A percentile compares a stretch with the other conserved stretches of the same genome.
Evolutionary conservation across 1,284 basidiomycete genomes (phyloP).

Genomic region (Trichosporon ovoides): DNA sequence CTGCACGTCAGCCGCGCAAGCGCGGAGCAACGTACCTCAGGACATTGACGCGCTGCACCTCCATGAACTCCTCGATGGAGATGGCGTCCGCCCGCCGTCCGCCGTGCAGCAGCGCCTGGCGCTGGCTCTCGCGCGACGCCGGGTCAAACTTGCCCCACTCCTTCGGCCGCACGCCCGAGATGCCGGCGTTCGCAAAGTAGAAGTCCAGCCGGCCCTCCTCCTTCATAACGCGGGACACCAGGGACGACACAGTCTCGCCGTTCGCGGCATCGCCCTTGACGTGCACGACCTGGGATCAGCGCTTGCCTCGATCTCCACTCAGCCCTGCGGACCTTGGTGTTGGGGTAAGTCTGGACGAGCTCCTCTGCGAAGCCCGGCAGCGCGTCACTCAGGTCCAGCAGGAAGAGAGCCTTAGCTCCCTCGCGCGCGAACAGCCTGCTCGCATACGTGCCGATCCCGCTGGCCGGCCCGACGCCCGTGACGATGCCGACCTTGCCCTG

Average conservation of each 20-base stretch:
- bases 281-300: slow-evolving; percentile 25
- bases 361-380: slow-evolving; percentile 65
- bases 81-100: background rate
- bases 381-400: slow-evolving; percentile 69
- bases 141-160: slow-evolving; percentile 10
- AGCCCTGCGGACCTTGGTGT: slow-evolving; percentile 66
- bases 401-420: slow-evolving; percentile 79
- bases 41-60: slow-evolving; percentile 71
- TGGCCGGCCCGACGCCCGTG: slow-evolving; percentile 78
- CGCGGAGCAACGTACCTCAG: slow-evolving; percentile 49
- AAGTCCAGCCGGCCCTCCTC: slow-evolving; percentile 84
- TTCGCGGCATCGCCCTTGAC: slow-evolving; percentile 77
- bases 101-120: background rate
- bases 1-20: slow-evolving; percentile 33
- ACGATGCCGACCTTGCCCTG: slow-evolving; percentile 81
- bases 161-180: slow-evolving; percentile 16
- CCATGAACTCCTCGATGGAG: slow-evolving; percentile 61
- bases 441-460: slow-evolving; percentile 61
- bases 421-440: slow-evolving; percentile 14
- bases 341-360: slow-evolving; percentile 64
- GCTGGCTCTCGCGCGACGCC: background rate
- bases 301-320: too few relatives aligned
- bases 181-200: slow-evolving; percentile 83
- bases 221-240: slow-evolving; percentile 67
- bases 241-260: slow-evolving; percentile 60